Conservation (phyloP, 805 yeast species). For the Candida argentea region DNA sequence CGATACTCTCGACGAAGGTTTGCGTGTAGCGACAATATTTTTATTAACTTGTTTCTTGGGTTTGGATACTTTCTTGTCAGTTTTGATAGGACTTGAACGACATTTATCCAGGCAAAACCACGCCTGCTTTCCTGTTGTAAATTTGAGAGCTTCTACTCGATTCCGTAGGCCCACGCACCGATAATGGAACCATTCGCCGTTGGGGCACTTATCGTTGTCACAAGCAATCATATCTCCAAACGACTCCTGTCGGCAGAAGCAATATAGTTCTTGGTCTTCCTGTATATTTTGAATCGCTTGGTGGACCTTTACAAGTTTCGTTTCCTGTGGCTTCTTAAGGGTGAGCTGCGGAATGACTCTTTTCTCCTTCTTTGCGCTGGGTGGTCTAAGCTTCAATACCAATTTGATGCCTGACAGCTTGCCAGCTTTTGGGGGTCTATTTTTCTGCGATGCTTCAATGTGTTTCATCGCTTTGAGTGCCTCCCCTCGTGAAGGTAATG, state of each 20-base stretch:
- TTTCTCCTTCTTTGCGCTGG: conserved; percentile 2
- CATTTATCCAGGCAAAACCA: conserved; percentile 33
- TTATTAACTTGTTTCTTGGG: too few relatives aligned
- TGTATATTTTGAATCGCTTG: not conserved
- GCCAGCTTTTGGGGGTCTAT: not conserved
- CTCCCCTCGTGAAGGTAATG: conserved; percentile 28
- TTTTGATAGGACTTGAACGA: conserved; percentile 6
- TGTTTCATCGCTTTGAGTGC: conserved; percentile 15
- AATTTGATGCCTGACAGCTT: conserved; percentile 5
- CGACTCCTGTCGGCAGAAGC: conserved; percentile 19
- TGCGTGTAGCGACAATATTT: too few relatives aligned
- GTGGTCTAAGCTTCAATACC: conserved; percentile 4
- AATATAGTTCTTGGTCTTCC: conserved; percentile 8
- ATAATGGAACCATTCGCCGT: conserved; percentile 39
- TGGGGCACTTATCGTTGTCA: conserved; percentile 25
- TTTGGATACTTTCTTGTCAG: not conserved
- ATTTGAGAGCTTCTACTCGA: conserved; percentile 27
- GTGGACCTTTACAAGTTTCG: conserved; percentile 1
- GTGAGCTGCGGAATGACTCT: not conserved
- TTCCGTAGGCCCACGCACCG: conserved; percentile 33
- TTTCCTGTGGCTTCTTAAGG: not conserved
- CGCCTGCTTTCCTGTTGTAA: conserved; percentile 21
- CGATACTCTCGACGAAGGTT: too few relatives aligned
- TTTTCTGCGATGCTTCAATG: too few relatives aligned
- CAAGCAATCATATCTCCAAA: conserved; percentile 23